A percentile compares a stretch with the other conserved stretches of the same genome.
Evolutionary conservation across 495 filamentous ascomycete species (phyloP).

Genomic region (Penicillium maclennaniae): DNA sequence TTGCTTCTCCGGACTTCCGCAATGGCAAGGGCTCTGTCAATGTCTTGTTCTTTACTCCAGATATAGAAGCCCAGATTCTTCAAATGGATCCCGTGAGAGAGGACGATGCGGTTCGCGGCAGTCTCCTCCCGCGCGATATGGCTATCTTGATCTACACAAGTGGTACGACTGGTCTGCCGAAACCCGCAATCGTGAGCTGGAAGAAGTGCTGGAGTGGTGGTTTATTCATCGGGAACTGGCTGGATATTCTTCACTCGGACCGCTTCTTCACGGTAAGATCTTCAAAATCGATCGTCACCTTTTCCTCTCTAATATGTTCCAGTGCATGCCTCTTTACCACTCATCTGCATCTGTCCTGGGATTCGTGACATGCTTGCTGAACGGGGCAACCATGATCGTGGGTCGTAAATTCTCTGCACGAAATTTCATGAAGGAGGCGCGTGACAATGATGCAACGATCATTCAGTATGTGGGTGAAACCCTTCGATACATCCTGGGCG

Average conservation of each 20-base stretch:
- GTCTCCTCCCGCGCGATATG: conserved; percentile 52
- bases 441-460: conserved; percentile 66
- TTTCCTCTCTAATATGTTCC: not conserved
- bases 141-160: conserved; percentile 79
- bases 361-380: conserved; percentile 54
- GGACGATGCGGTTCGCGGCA: conserved; percentile 56
- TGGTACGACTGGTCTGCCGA: conserved; percentile 88
- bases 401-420: conserved; percentile 78
- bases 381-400: conserved; percentile 63
- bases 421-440: conserved; percentile 79
- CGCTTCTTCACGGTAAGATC: conserved; percentile 71
- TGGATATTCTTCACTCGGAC: conserved; percentile 55
- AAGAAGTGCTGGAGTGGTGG: conserved; percentile 55
- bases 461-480: conserved; percentile 97
- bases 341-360: conserved; percentile 74
- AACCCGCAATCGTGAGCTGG: conserved; percentile 83
- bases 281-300: not conserved
- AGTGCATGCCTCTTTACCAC: conserved; percentile 96
- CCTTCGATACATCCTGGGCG: conserved; percentile 80
- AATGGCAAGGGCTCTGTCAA: conserved; percentile 50
- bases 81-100: conserved; percentile 56
- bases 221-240: conserved; percentile 53
- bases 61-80: conserved; percentile 59
- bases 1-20: conserved; percentile 41
- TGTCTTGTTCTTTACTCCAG: conserved; percentile 59